phyloP scores from a whole-genome alignment of 495 filamentous ascomycete genomes.

The Elasticomyces elasticus region DNA sequence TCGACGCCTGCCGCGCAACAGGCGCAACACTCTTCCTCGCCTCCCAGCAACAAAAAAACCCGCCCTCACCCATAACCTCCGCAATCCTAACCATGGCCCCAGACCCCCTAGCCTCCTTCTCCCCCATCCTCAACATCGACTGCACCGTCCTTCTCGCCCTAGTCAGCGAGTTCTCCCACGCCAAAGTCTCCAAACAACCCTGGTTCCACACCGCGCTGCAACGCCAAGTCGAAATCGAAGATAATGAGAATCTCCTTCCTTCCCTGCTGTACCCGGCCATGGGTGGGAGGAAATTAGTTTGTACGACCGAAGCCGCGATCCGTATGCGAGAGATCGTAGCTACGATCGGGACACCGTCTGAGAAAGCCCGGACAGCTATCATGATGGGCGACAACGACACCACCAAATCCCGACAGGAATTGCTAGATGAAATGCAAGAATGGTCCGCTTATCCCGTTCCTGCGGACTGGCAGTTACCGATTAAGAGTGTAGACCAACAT shows the following conservation, averaged over 20 bases:
- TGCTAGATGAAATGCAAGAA: constrained; percentile 37
- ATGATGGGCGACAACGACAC: constrained; percentile 40
- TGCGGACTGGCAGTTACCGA: constrained; percentile 40
- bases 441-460: constrained; percentile 46
- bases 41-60: constrained; percentile 15
- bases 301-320: constrained; percentile 50
- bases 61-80: constrained; percentile 23
- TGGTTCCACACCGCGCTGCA: constrained; percentile 48
- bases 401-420: constrained; percentile 21
- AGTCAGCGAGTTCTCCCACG: constrained; percentile 61
- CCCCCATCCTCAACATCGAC: constrained; percentile 56
- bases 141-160: constrained; percentile 64
- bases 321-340: constrained; percentile 60
- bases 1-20: constrained; percentile 47
- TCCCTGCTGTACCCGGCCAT: constrained; percentile 56
- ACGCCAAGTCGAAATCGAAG: constrained; percentile 58
- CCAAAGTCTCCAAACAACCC: constrained; percentile 35
- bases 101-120: constrained; percentile 46
- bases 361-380: constrained; percentile 46
- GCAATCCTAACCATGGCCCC: constrained; percentile 42
- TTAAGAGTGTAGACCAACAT: constrained; percentile 36
- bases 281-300: constrained; percentile 43
- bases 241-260: constrained; percentile 48
- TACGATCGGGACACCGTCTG: constrained; percentile 54
- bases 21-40: constrained; percentile 42